Percentiles rank a stretch among this genome's conserved stretches.
Evolutionary conservation across 352 stramenopile species (phyloP).

Genomic region (Globisporangium mamillatum): DNA sequence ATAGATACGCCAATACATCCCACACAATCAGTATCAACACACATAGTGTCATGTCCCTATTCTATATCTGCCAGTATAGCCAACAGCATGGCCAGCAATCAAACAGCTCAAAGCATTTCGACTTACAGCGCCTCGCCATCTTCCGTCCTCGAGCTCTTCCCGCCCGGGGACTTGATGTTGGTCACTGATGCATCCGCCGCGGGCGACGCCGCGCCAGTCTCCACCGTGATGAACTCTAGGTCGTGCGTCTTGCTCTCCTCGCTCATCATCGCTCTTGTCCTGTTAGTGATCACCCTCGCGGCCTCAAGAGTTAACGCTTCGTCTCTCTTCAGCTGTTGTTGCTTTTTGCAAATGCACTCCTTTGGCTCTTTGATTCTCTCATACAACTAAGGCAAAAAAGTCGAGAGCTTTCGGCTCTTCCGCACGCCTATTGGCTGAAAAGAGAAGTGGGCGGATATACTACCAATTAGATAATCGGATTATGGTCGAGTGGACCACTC

Average conservation of each 20-base stretch:
- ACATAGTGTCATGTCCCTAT: too few relatives aligned
- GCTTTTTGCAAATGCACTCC: not conserved
- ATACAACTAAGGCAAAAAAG: not conserved
- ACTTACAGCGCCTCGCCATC: slow-evolving; percentile 67
- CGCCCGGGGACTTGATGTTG: slow-evolving; percentile 18
- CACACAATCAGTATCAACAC: not conserved
- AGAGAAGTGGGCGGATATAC: not conserved
- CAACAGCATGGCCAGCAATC: not conserved
- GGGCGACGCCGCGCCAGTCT: slow-evolving; percentile 21
- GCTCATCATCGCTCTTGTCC: slow-evolving; percentile 39
- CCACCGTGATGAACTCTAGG: slow-evolving; percentile 81
- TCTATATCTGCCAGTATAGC: not conserved
- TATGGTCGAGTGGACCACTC: not conserved
- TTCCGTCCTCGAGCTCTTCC: slow-evolving; percentile 24
- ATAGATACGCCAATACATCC: not conserved
- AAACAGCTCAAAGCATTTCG: not conserved
- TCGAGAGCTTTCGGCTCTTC: not conserved
- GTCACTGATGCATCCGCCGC: slow-evolving; percentile 10
- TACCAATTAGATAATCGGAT: slow-evolving; percentile 11
- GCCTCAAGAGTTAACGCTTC: not conserved
- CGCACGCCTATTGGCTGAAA: slow-evolving; percentile 12
- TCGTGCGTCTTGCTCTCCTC: slow-evolving; percentile 63
- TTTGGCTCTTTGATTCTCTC: not conserved
- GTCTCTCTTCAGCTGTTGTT: not conserved
- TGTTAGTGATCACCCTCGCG: too few relatives aligned